Percentiles rank a stretch among this genome's conserved stretches.
Evolutionary conservation across 2,329 filamentous ascomycete genomes (phyloP).

Genomic region (Malbranchea zuffiana): DNA sequence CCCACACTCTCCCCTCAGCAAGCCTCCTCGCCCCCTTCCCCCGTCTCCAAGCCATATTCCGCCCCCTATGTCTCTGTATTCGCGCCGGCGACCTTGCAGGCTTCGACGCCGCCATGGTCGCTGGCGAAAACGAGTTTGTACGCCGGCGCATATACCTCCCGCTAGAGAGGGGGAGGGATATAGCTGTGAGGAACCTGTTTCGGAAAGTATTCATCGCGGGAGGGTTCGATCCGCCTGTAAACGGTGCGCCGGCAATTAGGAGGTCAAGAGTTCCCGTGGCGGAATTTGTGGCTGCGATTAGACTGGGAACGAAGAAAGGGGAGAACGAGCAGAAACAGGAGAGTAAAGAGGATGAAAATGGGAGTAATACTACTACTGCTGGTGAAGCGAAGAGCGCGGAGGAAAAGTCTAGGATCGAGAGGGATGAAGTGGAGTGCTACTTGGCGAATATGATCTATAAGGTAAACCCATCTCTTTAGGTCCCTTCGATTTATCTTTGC

Average conservation of each 20-base stretch:
- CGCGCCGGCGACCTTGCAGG: slow-evolving; percentile 68
- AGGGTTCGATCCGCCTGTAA: slow-evolving; percentile 68
- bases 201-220: slow-evolving; percentile 81
- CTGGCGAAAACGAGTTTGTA: slow-evolving; percentile 85
- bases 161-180: slow-evolving; percentile 80
- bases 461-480: slow-evolving; percentile 42
- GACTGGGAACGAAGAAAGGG: slow-evolving; percentile 50
- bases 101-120: slow-evolving; percentile 71
- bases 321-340: not conserved
- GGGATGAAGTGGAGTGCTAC: slow-evolving; percentile 90
- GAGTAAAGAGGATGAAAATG: not conserved
- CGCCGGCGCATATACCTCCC: slow-evolving; percentile 89
- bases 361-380: too few relatives aligned
- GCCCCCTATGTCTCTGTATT: slow-evolving; percentile 67
- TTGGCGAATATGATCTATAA: slow-evolving; percentile 98
- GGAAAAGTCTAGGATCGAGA: slow-evolving; percentile 53
- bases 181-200: slow-evolving; percentile 80
- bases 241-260: slow-evolving; percentile 49
- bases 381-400: slow-evolving; percentile 20
- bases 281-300: slow-evolving; percentile 77
- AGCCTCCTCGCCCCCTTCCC: slow-evolving; percentile 64
- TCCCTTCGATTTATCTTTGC: not conserved
- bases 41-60: slow-evolving; percentile 63
- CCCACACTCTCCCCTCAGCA: slow-evolving; percentile 67
- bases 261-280: slow-evolving; percentile 67